Evolutionary conservation across 768 basidiomycete genomes (phyloP).

Genomic region (Hortiboletus flavorubellus): DNA sequence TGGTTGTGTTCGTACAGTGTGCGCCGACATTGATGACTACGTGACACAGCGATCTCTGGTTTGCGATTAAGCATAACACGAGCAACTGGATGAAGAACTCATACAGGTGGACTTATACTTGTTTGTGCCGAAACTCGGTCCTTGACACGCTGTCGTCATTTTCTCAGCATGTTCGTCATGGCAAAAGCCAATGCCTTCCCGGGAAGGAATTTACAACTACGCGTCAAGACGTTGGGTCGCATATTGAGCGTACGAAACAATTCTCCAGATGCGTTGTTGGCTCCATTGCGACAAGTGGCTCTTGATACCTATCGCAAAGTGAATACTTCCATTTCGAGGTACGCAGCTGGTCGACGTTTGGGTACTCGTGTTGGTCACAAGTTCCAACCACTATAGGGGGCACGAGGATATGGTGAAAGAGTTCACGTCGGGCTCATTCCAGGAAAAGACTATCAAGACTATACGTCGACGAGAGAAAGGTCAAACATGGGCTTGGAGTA

Average conservation of each 20-base stretch:
- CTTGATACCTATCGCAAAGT: slow-evolving; percentile 37
- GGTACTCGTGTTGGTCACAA: background rate
- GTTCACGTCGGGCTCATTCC: slow-evolving; percentile 32
- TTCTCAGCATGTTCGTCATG: slow-evolving; percentile 36
- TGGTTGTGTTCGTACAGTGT: background rate
- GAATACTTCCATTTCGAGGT: slow-evolving; percentile 39
- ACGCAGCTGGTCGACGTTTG: slow-evolving; percentile 5
- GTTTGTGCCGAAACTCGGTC: background rate
- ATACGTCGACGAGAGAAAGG: slow-evolving; percentile 32
- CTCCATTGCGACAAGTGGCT: slow-evolving; percentile 35
- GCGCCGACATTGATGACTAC: background rate
- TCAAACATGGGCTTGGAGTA: slow-evolving; percentile 36
- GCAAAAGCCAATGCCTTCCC: slow-evolving; percentile 36
- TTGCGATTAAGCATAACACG: slow-evolving; percentile 31
- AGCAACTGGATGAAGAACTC: slow-evolving; percentile 36
- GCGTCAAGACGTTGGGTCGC: slow-evolving; percentile 26
- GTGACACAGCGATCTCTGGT: slow-evolving; percentile 25
- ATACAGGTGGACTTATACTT: slow-evolving; percentile 23
- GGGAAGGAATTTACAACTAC: slow-evolving; percentile 21
- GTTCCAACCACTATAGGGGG: slow-evolving; percentile 10
- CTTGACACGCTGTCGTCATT: background rate
- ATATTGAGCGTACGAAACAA: slow-evolving; percentile 23
- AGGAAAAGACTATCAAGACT: slow-evolving; percentile 25
- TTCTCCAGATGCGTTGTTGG: slow-evolving; percentile 32
- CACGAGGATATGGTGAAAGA: slow-evolving; percentile 33